A percentile compares a stretch with the other conserved stretches of the same genome.
phyloP scores from a whole-genome alignment of 2,329 filamentous ascomycete species.

The Dothistroma pini region DNA sequence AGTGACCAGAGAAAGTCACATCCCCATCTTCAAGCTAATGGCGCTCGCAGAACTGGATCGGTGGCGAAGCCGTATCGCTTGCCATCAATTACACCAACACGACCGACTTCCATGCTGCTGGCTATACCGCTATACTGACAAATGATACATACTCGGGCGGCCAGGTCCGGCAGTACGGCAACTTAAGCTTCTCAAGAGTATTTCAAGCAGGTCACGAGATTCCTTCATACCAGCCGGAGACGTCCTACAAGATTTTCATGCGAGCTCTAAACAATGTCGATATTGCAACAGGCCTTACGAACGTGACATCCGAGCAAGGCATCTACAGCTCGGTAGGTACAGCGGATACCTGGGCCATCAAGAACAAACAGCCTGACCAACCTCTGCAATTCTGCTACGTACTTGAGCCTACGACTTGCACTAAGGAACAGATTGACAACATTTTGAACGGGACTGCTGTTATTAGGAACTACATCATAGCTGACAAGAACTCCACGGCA shows the following conservation, averaged over 20 bases:
- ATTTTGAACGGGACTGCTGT: conserved; percentile 18
- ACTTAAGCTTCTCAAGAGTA: conserved; percentile 29
- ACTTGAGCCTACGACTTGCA: conserved; percentile 19
- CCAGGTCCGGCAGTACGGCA: conserved; percentile 29
- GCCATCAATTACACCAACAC: conserved; percentile 43
- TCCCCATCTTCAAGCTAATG: neutral
- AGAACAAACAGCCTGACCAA: conserved; percentile 14
- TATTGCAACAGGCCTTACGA: conserved; percentile 49
- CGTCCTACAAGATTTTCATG: conserved; percentile 52
- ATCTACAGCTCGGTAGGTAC: conserved; percentile 27
- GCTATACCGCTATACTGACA: conserved; percentile 38
- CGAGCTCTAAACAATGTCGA: conserved; percentile 50
- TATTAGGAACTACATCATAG: conserved; percentile 21
- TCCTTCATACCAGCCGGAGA: conserved; percentile 51
- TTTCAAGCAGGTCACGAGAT: conserved; percentile 29
- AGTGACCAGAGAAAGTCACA: neutral
- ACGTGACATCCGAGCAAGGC: conserved; percentile 39
- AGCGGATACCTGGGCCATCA: conserved; percentile 10
- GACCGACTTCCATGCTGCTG: conserved; percentile 45
- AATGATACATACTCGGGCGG: conserved; percentile 24
- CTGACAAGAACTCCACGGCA: conserved; percentile 20
- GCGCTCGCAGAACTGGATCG: conserved; percentile 44
- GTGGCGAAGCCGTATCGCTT: conserved; percentile 52
- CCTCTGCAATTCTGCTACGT: conserved; percentile 24
- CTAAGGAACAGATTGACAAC: conserved; percentile 19